Percentiles rank a stretch among this genome's conserved stretches.
Conservation (phyloP, 2,329 filamentous ascomycete species). For the Corinectria fuckeliana region DNA sequence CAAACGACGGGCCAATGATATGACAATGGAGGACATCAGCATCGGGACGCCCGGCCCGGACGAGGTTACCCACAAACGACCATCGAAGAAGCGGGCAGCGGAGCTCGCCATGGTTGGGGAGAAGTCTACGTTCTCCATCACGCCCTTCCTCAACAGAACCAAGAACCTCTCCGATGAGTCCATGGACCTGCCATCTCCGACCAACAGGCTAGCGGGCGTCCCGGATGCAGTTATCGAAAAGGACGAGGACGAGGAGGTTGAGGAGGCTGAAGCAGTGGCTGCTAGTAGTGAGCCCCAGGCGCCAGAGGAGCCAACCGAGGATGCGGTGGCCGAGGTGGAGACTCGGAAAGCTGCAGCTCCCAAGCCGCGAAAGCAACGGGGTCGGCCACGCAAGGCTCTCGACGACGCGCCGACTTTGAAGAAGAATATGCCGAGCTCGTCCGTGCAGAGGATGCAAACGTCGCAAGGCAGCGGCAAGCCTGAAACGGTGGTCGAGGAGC, state of each 20-base stretch:
- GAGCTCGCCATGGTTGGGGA: constrained; percentile 69
- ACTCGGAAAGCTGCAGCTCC: constrained; percentile 18
- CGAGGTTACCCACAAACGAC: constrained; percentile 49
- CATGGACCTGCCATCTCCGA: constrained; percentile 34
- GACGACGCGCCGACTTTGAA: constrained; percentile 53
- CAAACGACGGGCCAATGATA: constrained; percentile 56
- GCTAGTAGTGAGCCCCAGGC: constrained; percentile 14
- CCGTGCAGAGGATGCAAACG: constrained; percentile 43
- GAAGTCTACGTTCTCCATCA: constrained; percentile 93
- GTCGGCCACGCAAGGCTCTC: constrained; percentile 53
- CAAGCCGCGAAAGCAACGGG: constrained; percentile 48
- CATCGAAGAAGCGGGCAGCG: constrained; percentile 62
- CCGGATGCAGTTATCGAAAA: constrained; percentile 43
- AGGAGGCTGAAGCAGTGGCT: constrained; percentile 19
- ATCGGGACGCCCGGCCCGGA: constrained; percentile 56
- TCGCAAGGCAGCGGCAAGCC: constrained; percentile 36
- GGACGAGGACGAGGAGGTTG: constrained; percentile 18
- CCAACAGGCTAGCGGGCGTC: constrained; percentile 17
- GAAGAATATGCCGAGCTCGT: constrained; percentile 51
- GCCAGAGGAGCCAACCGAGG: constrained; percentile 16
- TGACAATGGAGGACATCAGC: constrained; percentile 52
- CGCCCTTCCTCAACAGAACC: constrained; percentile 85
- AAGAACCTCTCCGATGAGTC: constrained; percentile 57
- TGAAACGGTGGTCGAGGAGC: constrained; percentile 50
- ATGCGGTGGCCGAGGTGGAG: constrained; percentile 1